Conservation (phyloP, 164 flowering plant species). For the Cinnamomum micranthum region DNA sequence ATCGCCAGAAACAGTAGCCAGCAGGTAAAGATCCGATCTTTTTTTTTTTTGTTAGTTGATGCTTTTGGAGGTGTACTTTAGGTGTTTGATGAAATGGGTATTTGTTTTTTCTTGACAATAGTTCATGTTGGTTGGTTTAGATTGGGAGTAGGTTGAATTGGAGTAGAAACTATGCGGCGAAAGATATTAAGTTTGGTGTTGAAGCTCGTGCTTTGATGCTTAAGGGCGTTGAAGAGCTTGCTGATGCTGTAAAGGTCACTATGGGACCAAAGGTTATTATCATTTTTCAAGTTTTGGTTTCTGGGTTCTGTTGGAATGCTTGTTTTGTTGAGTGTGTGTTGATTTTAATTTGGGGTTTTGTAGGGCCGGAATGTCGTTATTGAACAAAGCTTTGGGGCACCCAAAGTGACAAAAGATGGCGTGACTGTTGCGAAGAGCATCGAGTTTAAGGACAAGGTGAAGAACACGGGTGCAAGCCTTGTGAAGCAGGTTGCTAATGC, state of each 20-base stretch:
- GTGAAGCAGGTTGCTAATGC: slow-evolving; percentile 83
- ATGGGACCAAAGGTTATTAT: slow-evolving; percentile 89
- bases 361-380: slow-evolving; percentile 87
- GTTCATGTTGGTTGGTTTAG: slow-evolving; percentile 26
- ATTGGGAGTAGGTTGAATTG: slow-evolving; percentile 63
- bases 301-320: neutral
- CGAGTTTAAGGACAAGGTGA: slow-evolving; percentile 81
- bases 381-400: slow-evolving; percentile 90
- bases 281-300: neutral
- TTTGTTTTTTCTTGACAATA: neutral
- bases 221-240: slow-evolving; percentile 90
- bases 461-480: slow-evolving; percentile 93
- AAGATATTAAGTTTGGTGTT: slow-evolving; percentile 84
- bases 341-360: slow-evolving; percentile 1
- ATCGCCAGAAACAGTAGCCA: slow-evolving; percentile 18
- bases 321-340: neutral
- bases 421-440: slow-evolving; percentile 96
- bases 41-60: neutral
- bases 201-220: slow-evolving; percentile 94
- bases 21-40: slow-evolving; percentile 6
- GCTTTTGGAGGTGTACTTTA: neutral
- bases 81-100: neutral
- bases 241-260: slow-evolving; percentile 92
- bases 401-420: slow-evolving; percentile 96
- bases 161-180: slow-evolving; percentile 91